Conservation (phyloP, 345 rosid species). For the Arabis hirsuta region DNA sequence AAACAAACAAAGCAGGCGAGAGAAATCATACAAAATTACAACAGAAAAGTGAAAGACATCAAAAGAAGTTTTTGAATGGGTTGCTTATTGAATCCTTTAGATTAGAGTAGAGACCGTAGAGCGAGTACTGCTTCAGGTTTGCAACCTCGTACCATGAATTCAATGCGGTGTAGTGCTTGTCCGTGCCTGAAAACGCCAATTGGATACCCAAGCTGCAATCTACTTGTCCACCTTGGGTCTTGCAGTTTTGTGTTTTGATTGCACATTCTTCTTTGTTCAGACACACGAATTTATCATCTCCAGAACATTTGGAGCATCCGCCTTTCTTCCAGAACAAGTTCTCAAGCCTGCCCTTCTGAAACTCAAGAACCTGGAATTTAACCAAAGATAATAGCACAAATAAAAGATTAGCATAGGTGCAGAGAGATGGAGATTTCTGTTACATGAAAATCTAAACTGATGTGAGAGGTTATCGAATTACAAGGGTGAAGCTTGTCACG, state of each 20-base stretch:
- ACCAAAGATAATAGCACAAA: neutral
- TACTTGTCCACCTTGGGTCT: slow-evolving; percentile 64
- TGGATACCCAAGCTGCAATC: slow-evolving; percentile 98
- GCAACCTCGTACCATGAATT: slow-evolving; percentile 98
- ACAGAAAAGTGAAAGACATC: slow-evolving; percentile 33
- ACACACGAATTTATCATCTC: slow-evolving; percentile 64
- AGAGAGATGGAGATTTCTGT: neutral
- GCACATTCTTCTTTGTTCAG: slow-evolving; percentile 91
- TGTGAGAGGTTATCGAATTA: slow-evolving; percentile 41
- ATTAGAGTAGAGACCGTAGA: slow-evolving; percentile 83
- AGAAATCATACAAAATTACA: slow-evolving; percentile 30
- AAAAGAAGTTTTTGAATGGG: slow-evolving; percentile 72
- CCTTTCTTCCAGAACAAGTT: slow-evolving; percentile 96
- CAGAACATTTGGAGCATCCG: slow-evolving; percentile 82
- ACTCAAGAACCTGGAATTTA: slow-evolving; percentile 78
- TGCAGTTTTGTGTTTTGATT: slow-evolving; percentile 66
- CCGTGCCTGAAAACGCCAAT: slow-evolving; percentile 95
- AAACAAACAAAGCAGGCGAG: slow-evolving; percentile 26
- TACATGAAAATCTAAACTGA: neutral
- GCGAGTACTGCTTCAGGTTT: slow-evolving; percentile 92
- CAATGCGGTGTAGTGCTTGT: slow-evolving; percentile 78
- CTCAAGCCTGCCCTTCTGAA: slow-evolving; percentile 87
- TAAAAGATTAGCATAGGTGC: neutral
- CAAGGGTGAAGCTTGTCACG: slow-evolving; percentile 95
- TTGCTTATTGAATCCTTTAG: slow-evolving; percentile 69